Base-by-base conservation (phyloP, 257 asterid genomes). In the Penstemon eatonii region DNA sequence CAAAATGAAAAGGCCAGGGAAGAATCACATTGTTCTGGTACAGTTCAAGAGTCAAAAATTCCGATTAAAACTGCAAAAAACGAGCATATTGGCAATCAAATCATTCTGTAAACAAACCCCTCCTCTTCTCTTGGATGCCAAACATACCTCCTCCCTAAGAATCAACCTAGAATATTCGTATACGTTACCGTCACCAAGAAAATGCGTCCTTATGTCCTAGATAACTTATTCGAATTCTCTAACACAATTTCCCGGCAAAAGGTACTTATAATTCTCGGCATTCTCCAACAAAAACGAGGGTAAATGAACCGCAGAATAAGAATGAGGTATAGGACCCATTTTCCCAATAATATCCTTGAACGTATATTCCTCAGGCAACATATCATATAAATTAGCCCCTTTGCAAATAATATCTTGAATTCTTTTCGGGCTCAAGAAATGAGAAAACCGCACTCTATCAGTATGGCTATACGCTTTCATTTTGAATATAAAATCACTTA, bases 401-500 rank as follows among this genome's bases (percentile, higher is more conserved):
- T 61, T 73, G 63, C 95, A 87, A 33, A 85, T 85, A 4, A 81
- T 38, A 43, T 82, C 89, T 62, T 87, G 95, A 33, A 87, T 82
- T 79, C 95, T 83, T 59, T 75, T 75, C 0, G 85, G 88, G 79
- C 75, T 78, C 53, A 87, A 69, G 69, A 60, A 87, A 74, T 87
- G 87, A 25, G 86, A 76, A 61, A 83, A 85, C 54, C 83, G 76
- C 10, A 87, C 76, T 5, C 95, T 65, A 58, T 87, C 95, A 0
- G 75, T 82, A 66, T 87, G 95, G 80, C 91, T 85, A 15, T 87
- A 87, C 0, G 92, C 95, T 66, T 83, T 88, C 95, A 88, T 88
- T 75, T 88, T 88, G 80, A 88, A 88, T 44, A 88, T 57, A 13
- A 88, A 88, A 46, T 88, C 95, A 7, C 77, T 80, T 9, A 88